phyloP scores from a whole-genome alignment of 1,284 basidiomycete genomes.

The Wallemia hederae region DNA sequence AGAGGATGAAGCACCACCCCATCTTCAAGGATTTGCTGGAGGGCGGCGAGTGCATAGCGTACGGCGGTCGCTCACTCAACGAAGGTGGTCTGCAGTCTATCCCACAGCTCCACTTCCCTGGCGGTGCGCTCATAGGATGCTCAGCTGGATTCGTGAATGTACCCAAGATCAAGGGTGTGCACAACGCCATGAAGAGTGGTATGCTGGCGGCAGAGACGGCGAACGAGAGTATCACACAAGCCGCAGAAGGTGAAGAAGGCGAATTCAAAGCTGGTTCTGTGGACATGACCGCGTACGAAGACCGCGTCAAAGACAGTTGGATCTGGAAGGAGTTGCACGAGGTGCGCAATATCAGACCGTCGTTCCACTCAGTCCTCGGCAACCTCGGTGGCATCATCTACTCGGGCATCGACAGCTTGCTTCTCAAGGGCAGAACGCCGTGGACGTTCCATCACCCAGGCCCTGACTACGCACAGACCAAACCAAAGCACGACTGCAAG shows the following conservation, averaged over 20 bases:
- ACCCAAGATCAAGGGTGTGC: constrained; percentile 97
- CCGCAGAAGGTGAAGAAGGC: constrained; percentile 11
- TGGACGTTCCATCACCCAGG: constrained; percentile 61
- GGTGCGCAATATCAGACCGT: constrained; percentile 73
- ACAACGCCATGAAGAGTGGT: constrained; percentile 98
- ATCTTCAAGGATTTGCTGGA: constrained; percentile 55
- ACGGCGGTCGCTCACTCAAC: constrained; percentile 56
- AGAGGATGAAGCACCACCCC: constrained; percentile 95
- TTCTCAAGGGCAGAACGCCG: constrained; percentile 60
- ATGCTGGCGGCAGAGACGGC: constrained; percentile 86
- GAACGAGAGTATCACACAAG: constrained; percentile 28
- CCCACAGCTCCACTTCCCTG: constrained; percentile 74
- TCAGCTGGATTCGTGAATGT: constrained; percentile 90
- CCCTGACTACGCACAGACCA: constrained; percentile 45
- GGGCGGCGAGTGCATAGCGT: constrained; percentile 50
- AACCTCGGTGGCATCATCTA: constrained; percentile 69
- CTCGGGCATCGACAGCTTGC: constrained; percentile 60
- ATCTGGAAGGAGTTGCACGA: constrained; percentile 65
- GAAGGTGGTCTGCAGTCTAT: constrained; percentile 87
- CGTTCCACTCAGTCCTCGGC: constrained; percentile 61
- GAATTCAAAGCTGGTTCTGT: constrained; percentile 14
- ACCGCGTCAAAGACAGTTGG: constrained; percentile 48
- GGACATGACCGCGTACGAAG: constrained; percentile 53
- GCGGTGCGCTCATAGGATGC: constrained; percentile 82
- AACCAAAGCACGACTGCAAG: constrained; percentile 31